Conservation (phyloP, 2,329 filamentous ascomycete species). For the Fusarium tricinctum region DNA sequence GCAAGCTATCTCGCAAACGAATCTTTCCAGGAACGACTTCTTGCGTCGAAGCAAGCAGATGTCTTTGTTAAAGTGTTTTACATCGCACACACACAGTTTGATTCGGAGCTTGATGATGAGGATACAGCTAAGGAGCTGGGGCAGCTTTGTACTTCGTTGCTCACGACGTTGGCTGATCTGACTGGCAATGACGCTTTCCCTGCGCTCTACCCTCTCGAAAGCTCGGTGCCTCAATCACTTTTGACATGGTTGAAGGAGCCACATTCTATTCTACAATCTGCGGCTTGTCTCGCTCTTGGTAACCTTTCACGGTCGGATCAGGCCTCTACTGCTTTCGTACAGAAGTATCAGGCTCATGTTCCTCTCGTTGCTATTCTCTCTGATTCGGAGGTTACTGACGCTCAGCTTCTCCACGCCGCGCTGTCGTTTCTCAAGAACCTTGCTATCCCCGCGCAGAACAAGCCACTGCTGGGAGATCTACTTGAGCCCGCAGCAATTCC, state of each 20-base stretch:
- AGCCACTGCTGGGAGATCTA: conserved; percentile 63
- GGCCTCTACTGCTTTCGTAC: conserved; percentile 65
- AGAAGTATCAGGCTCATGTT: conserved; percentile 56
- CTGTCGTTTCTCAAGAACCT: conserved; percentile 76
- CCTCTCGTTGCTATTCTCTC: conserved; percentile 63
- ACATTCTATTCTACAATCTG: conserved; percentile 64
- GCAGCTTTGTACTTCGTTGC: conserved; percentile 64
- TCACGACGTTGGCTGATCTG: conserved; percentile 66
- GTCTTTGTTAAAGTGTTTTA: conserved; percentile 65
- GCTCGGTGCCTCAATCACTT: conserved; percentile 59
- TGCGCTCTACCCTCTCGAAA: conserved; percentile 58
- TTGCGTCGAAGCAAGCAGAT: conserved; percentile 57
- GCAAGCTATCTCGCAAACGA: conserved; percentile 69
- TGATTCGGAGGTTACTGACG: conserved; percentile 57
- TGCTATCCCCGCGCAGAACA: conserved; percentile 70
- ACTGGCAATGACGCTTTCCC: conserved; percentile 65
- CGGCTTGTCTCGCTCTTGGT: conserved; percentile 72
- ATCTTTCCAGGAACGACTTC: conserved; percentile 63
- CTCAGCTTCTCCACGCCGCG: conserved; percentile 69
- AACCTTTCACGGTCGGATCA: conserved; percentile 73
- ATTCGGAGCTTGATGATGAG: conserved; percentile 60
- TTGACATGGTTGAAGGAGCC: conserved; percentile 62
- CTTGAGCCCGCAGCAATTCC: conserved; percentile 64
- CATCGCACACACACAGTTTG: conserved; percentile 62
- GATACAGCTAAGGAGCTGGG: conserved; percentile 61